Evolutionary conservation across 2,329 filamentous ascomycete genomes (phyloP).

Genomic region (Fusarium sp.): DNA sequence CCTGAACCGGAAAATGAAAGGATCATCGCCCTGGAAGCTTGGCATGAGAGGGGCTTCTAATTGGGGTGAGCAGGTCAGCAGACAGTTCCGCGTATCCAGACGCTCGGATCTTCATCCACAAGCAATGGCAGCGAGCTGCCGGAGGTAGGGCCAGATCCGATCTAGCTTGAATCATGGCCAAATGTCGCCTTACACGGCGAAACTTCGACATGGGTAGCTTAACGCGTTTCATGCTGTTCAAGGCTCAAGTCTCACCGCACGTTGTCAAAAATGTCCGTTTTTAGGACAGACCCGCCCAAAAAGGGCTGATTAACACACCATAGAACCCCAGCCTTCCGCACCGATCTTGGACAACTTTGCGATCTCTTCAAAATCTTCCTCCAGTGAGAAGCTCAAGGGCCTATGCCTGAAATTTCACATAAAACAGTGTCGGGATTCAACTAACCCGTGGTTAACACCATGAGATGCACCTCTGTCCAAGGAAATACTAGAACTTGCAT

Average conservation of each 20-base stretch:
- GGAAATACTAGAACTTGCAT: too few relatives aligned
- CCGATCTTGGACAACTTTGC: too few relatives aligned
- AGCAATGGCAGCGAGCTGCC: background rate
- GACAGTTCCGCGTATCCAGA: background rate
- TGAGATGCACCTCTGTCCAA: too few relatives aligned
- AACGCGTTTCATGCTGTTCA: too few relatives aligned
- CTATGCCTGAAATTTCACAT: too few relatives aligned
- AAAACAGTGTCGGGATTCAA: too few relatives aligned
- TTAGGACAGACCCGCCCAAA: too few relatives aligned
- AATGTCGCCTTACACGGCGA: background rate
- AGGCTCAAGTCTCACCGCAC: background rate
- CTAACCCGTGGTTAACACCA: too few relatives aligned
- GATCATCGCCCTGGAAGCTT: background rate
- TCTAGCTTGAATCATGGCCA: background rate
- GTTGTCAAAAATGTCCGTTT: background rate
- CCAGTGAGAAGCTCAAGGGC: too few relatives aligned
- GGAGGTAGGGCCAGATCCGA: background rate
- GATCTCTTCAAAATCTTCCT: too few relatives aligned
- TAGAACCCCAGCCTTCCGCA: too few relatives aligned
- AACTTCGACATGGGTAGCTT: background rate
- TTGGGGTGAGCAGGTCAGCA: background rate
- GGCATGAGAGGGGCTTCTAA: background rate
- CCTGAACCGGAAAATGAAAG: background rate
- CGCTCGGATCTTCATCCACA: slow-evolving; percentile 5
- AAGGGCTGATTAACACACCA: too few relatives aligned